Evolutionary conservation across 306 rosid species (phyloP).

Genomic region (Styphnolobium japonicum): DNA sequence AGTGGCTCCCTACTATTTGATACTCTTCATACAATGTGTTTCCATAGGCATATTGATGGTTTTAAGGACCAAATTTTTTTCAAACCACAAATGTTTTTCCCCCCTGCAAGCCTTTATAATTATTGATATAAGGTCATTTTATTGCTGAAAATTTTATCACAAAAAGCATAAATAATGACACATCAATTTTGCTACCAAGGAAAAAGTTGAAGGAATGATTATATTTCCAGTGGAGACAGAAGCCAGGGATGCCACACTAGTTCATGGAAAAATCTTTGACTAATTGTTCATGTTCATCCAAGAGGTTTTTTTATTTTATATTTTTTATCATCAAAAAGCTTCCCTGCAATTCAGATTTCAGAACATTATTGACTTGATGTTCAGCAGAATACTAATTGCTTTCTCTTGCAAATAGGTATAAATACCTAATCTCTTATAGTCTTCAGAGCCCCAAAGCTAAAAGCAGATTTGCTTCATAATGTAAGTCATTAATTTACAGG

Average conservation of each 20-base stretch:
- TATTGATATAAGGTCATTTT: neutral
- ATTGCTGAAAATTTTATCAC: too few species aligned
- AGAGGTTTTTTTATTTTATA: neutral
- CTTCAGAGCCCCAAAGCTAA: neutral
- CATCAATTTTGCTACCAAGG: neutral
- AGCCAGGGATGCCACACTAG: neutral
- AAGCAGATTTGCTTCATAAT: neutral
- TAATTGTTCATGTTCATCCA: neutral
- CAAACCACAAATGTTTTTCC: too few species aligned
- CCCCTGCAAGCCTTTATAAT: too few species aligned
- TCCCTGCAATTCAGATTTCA: neutral
- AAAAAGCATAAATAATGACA: too few species aligned
- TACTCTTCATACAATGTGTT: too few species aligned
- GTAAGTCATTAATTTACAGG: neutral
- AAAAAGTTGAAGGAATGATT: neutral
- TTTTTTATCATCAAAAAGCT: neutral
- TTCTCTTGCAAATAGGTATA: neutral
- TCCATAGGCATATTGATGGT: too few species aligned
- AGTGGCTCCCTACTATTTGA: too few species aligned
- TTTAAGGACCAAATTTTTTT: too few species aligned
- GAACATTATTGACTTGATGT: neutral
- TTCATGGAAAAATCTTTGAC: neutral
- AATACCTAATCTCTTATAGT: neutral
- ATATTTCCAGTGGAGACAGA: neutral
- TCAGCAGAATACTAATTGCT: conserved; percentile 1